Percentiles rank a stretch among this genome's conserved stretches.
These are phyloP conservation scores for Pyrus pyrifolia DNA, from an alignment of 306 rosid genomes.

Conservation along the genomic window DNA sequence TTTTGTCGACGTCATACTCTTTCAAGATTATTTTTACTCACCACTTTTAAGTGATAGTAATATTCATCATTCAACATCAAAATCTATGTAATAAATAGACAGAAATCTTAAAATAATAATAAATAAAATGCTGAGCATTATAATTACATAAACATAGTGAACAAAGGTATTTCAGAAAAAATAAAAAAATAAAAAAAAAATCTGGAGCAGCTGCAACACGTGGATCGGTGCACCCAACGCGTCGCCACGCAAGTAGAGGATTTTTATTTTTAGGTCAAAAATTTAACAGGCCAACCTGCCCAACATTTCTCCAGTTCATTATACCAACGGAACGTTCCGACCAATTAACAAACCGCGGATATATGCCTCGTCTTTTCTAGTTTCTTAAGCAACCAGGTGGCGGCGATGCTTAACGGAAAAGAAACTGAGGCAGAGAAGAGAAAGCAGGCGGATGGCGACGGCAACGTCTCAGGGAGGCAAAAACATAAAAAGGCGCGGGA, in stretches of 20 bases:
- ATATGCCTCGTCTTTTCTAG: not conserved
- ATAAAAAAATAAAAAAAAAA: no score
- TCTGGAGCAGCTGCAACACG: no score
- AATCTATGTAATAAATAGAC: fast-evolving
- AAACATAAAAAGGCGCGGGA: constrained; percentile 26
- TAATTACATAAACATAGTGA: no score
- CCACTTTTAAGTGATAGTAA: fast-evolving
- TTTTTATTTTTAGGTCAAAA: no score
- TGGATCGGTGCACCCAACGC: not conserved
- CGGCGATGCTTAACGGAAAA: not conserved
- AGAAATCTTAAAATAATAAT: no score
- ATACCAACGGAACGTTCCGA: not conserved
- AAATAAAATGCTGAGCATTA: no score
- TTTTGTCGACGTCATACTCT: not conserved
- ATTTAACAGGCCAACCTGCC: no score
- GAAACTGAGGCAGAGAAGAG: constrained; percentile 13
- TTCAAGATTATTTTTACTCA: no score
- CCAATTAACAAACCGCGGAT: not conserved
- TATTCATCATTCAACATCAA: fast-evolving
- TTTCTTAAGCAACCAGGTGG: not conserved
- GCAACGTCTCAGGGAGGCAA: not conserved
- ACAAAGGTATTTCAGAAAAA: no score
- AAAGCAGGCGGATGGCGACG: not conserved
- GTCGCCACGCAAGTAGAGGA: not conserved
- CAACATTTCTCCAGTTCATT: not conserved